A percentile compares a stretch with the other conserved stretches of the same genome.
These are phyloP conservation scores for Ophiostoma quercus DNA, from an alignment of 2,329 filamentous ascomycete species.

Conservation along the genomic window DNA sequence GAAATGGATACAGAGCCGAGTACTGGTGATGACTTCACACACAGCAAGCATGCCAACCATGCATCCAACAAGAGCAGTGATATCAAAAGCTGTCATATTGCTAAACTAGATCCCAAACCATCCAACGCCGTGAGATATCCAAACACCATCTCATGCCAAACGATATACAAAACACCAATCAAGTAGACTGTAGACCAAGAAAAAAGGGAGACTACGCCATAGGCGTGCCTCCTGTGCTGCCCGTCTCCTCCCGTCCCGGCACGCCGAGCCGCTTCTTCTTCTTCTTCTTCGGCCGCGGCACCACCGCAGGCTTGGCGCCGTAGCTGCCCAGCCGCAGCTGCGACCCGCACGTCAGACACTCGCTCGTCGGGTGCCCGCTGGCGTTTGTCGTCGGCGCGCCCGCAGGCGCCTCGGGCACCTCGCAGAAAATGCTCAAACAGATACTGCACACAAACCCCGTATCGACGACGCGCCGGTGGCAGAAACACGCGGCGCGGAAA, in stretches of 20 bases:
- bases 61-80: background rate
- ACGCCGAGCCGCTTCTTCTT: conserved; percentile 59
- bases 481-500: conserved; percentile 97
- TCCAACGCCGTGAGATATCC: background rate
- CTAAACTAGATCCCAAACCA: background rate
- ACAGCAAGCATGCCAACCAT: no score
- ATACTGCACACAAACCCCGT: conserved; percentile 94
- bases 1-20: no score
- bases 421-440: conserved; percentile 89
- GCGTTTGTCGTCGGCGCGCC: background rate
- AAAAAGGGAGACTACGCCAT: conserved; percentile 16
- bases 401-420: conserved; percentile 40
- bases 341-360: conserved; percentile 80
- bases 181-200: background rate
- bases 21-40: no score
- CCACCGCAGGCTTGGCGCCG: conserved; percentile 69
- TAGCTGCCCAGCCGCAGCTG: conserved; percentile 69
- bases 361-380: conserved; percentile 41
- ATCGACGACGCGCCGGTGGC: conserved; percentile 84
- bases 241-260: conserved; percentile 52
- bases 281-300: conserved; percentile 68
- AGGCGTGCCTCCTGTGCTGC: conserved; percentile 57
- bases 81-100: background rate
- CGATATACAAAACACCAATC: background rate
- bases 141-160: background rate